These are phyloP conservation scores for Agapanthus africanus DNA, from an alignment of 106 monocot species.

Conservation along the genomic window DNA sequence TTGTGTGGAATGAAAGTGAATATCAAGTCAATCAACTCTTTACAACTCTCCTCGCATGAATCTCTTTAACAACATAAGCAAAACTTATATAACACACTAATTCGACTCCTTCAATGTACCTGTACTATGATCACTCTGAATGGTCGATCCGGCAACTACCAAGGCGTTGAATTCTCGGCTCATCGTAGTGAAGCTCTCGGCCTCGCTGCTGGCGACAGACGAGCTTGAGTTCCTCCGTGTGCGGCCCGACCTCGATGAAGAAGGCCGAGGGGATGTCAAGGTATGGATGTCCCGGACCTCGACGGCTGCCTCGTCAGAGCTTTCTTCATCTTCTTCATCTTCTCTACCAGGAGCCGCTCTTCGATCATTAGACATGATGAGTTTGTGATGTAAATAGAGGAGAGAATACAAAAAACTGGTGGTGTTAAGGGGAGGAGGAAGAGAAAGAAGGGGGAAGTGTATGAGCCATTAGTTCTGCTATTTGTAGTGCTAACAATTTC, in stretches of 20 bases:
- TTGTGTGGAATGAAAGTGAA: too few species aligned
- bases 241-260: constrained; percentile 8
- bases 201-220: constrained; percentile 25
- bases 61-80: too few species aligned
- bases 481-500: too few species aligned
- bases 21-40: too few species aligned
- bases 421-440: neutral
- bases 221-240: constrained; percentile 9
- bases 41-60: too few species aligned
- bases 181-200: constrained; percentile 53
- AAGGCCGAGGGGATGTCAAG: constrained; percentile 21
- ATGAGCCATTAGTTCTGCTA: neutral
- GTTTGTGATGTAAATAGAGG: too few species aligned
- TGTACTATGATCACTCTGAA: too few species aligned
- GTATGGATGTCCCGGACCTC: constrained; percentile 71
- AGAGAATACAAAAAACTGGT: neutral
- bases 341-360: constrained; percentile 1
- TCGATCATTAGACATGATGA: neutral
- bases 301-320: constrained; percentile 6
- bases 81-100: too few species aligned
- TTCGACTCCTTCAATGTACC: too few species aligned
- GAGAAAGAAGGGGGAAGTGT: neutral
- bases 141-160: constrained; percentile 63
- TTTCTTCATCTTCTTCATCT: neutral
- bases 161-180: constrained; percentile 78